These are phyloP conservation scores for Beauveria australis DNA, from an alignment of 2,329 filamentous ascomycete genomes.

Conservation along the genomic window DNA sequence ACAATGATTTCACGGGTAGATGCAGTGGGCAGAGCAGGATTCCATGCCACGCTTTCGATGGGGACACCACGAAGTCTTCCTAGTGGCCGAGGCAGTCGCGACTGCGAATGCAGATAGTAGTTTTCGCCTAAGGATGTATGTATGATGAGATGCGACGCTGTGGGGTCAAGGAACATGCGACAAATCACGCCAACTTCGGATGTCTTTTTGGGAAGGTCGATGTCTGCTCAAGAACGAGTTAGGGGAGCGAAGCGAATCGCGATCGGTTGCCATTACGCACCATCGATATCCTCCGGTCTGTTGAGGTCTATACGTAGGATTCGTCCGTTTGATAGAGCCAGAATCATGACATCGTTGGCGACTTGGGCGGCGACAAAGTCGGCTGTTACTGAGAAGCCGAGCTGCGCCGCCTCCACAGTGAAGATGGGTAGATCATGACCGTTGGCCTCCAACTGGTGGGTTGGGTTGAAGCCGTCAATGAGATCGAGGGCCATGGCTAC, in stretches of 20 bases:
- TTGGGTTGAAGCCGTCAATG: conserved; percentile 61
- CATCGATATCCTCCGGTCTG: conserved; percentile 90
- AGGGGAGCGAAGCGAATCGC: neutral
- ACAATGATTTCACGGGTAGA: conserved; percentile 91
- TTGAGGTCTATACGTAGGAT: conserved; percentile 93
- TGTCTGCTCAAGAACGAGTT: conserved; percentile 51
- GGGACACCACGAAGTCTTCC: conserved; percentile 75
- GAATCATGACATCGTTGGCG: conserved; percentile 90
- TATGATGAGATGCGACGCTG: conserved; percentile 87
- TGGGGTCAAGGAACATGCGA: conserved; percentile 95
- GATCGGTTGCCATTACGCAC: conserved; percentile 32
- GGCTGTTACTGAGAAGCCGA: conserved; percentile 88
- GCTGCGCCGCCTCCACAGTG: conserved; percentile 83
- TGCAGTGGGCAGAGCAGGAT: conserved; percentile 82
- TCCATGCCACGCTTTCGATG: conserved; percentile 91
- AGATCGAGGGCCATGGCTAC: conserved; percentile 29
- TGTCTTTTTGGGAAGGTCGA: conserved; percentile 89
- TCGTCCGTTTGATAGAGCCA: conserved; percentile 85
- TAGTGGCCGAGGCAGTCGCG: conserved; percentile 75
- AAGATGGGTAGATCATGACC: conserved; percentile 77
- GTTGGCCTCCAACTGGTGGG: conserved; percentile 46
- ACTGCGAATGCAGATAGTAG: conserved; percentile 95
- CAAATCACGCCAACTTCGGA: conserved; percentile 87
- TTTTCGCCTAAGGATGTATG: conserved; percentile 90
- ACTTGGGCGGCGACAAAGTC: conserved; percentile 96